Conservation (phyloP, 768 basidiomycete species). For the Auricularia cornea region DNA sequence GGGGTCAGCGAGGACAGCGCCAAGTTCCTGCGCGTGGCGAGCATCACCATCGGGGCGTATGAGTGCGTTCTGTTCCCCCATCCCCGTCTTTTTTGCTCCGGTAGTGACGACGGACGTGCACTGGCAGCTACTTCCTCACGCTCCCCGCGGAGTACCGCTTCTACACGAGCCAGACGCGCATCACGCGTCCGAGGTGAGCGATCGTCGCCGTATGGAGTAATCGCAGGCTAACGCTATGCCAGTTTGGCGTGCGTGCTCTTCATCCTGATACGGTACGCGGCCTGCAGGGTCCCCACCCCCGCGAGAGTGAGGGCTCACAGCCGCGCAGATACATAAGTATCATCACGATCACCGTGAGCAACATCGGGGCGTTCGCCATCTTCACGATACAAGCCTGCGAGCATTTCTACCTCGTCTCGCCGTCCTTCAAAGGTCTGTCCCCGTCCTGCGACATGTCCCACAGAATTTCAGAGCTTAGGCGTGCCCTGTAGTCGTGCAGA, state of each 20-base stretch:
- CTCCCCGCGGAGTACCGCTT: conserved; percentile 26
- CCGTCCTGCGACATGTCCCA: not conserved
- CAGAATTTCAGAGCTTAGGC: not conserved
- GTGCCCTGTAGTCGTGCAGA: conserved; percentile 43
- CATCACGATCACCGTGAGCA: conserved; percentile 40
- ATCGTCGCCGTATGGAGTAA: not conserved
- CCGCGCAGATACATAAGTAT: conserved; percentile 38
- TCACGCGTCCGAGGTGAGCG: conserved; percentile 20
- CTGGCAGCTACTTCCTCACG: conserved; percentile 24
- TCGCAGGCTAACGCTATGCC: not conserved
- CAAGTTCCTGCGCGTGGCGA: conserved; percentile 25
- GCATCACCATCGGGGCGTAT: conserved; percentile 30
- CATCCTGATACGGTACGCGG: conserved; percentile 37
- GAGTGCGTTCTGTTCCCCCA: too few relatives aligned
- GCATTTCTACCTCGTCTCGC: conserved; percentile 42
- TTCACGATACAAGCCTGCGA: conserved; percentile 43
- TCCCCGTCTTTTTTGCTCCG: not conserved
- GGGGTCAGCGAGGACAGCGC: not conserved
- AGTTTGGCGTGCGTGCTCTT: conserved; percentile 40
- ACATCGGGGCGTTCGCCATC: conserved; percentile 46
- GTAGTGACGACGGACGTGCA: not conserved
- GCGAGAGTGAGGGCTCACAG: not conserved
- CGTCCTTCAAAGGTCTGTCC: conserved; percentile 51
- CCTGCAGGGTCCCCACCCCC: conserved; percentile 11
- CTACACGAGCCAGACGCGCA: conserved; percentile 20